Evolutionary conservation across 805 yeast species (phyloP), one percentile per base, ranked within the genome.

Genomic region (Zygotorulaspora danielsina): DNA sequence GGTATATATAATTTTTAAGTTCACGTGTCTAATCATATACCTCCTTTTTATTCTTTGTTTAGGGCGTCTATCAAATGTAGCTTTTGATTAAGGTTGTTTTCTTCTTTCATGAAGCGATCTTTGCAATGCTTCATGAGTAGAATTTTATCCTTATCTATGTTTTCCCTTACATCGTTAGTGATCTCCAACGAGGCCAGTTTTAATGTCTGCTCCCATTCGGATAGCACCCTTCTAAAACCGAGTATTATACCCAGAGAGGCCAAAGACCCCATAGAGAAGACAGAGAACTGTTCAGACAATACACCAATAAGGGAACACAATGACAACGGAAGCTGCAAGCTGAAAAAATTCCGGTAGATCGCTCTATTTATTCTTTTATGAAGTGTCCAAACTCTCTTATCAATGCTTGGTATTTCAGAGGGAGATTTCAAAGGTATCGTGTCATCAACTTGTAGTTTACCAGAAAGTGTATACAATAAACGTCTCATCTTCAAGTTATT

Each of bases 141-240:
- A 19, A 25, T 15, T 17, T 43, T 41, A 19, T 45, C 46, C 9
- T 16, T 20, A 22, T 52, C 54, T 19, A 52, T 50, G 18, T 38
- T 41, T 18, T 37, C 34, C 24, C 54, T 46, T 12, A 45, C 33
- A 6, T 40, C 40, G 6, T 48, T 48, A 13, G 39, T 19, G 2
- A 50, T 40, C 8, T 41, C 40, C 13, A 19, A 22, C 30, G 38
- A 19, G 27, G 37, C 38, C 8, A 31, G 39, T 11, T 40, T 29
- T 26, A 48, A 34, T 19, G 63, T 41, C 32, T 48, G 16, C 6
- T 57, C 44, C 65, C 66, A 62, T 7, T 42, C 30, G 20, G 53
- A 52, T n/a, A 61, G 50, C 12, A 63, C 55, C 38, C 57, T 59
- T 32, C 55, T 57, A 33, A 62, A 50, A 0, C 68, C 68, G 16